Evolutionary conservation across 306 rosid genomes (phyloP).

Genomic region (Senna tora): DNA sequence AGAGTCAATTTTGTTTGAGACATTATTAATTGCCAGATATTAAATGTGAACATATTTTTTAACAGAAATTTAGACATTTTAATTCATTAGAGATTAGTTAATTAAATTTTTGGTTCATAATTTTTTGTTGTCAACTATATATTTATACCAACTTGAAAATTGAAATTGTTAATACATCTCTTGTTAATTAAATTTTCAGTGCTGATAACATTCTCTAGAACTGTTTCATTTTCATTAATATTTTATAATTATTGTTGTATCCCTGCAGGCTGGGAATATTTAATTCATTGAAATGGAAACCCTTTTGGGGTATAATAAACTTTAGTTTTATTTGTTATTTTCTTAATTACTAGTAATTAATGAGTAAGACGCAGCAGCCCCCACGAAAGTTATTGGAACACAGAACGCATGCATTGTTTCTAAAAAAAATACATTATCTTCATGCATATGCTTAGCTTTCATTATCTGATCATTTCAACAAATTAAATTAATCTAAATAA

Average conservation of each 20-base stretch:
- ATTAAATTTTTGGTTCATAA: too few species aligned
- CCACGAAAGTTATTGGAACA: constrained; percentile 16
- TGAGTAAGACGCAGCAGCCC: constrained; percentile 10
- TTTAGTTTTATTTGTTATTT: too few species aligned
- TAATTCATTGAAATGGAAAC: background rate
- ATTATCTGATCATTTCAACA: constrained; percentile 26
- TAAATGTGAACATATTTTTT: too few species aligned
- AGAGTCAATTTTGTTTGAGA: too few species aligned
- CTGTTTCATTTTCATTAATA: background rate
- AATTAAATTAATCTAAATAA: constrained; percentile 5
- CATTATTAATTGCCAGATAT: too few species aligned
- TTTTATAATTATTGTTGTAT: background rate
- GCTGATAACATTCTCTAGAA: background rate
- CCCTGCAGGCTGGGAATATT: background rate
- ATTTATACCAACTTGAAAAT: too few species aligned
- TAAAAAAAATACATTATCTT: constrained; percentile 44
- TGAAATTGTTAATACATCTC: background rate
- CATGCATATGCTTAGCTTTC: constrained; percentile 34
- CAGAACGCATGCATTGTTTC: constrained; percentile 16
- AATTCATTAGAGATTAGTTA: too few species aligned
- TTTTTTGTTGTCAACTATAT: background rate
- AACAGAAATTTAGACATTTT: too few species aligned
- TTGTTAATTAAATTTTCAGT: background rate
- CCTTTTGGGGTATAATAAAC: background rate
- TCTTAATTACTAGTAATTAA: too few species aligned